phyloP scores from a whole-genome alignment of 2,329 filamentous ascomycete species.

The Bimuria novae-zelandiae region DNA sequence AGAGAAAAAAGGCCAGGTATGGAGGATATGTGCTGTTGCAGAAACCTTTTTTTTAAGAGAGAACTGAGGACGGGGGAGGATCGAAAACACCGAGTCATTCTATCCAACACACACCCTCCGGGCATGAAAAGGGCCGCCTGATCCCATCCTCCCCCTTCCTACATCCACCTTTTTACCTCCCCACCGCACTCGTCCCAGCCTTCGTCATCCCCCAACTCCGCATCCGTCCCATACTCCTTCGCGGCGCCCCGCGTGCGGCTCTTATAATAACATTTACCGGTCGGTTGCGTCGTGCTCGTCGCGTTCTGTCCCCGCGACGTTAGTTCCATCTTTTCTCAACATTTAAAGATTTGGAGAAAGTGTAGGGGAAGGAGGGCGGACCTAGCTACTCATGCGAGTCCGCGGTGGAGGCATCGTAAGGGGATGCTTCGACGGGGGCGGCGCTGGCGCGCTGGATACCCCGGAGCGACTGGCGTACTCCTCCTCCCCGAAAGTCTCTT shows the following conservation, averaged over 20 bases:
- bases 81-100: no score
- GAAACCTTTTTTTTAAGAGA: no score
- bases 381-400: slow-evolving; percentile 55
- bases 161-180: no score
- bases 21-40: no score
- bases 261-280: slow-evolving; percentile 52
- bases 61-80: no score
- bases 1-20: no score
- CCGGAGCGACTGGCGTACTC: slow-evolving; percentile 55
- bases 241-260: slow-evolving; percentile 54
- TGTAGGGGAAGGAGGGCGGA: slow-evolving; percentile 27
- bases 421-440: slow-evolving; percentile 50
- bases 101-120: no score
- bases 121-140: no score
- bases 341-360: no score
- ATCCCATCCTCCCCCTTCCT: no score
- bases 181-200: no score
- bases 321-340: background rate
- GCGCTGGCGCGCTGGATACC: slow-evolving; percentile 55
- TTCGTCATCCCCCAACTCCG: slow-evolving; percentile 59
- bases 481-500: slow-evolving; percentile 50
- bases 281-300: slow-evolving; percentile 58
- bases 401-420: slow-evolving; percentile 49
- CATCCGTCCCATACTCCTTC: slow-evolving; percentile 51
- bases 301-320: slow-evolving; percentile 16